These are phyloP conservation scores for Kokia cookei DNA, from an alignment of 441 rosid genomes.

Conservation along the genomic window DNA sequence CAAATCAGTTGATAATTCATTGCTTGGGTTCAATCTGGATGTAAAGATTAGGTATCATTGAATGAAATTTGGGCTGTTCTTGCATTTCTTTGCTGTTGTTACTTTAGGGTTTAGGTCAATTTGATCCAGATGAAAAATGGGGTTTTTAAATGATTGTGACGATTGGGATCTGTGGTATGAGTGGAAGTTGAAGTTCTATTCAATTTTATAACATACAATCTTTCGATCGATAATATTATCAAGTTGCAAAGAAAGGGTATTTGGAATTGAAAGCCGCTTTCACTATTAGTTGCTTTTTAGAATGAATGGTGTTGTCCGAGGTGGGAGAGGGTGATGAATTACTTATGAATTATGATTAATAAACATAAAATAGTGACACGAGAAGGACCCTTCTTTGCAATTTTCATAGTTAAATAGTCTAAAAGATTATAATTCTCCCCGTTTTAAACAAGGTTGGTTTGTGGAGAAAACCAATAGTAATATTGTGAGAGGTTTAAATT, in stretches of 20 bases:
- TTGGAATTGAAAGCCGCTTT: not conserved
- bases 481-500: not conserved
- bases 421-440: not conserved
- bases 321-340: not conserved
- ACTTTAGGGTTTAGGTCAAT: not conserved
- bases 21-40: not conserved
- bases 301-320: not conserved
- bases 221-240: not conserved
- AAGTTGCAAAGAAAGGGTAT: not conserved
- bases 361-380: not conserved
- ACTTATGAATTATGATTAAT: not conserved
- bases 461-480: not conserved
- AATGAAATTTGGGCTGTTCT: not conserved
- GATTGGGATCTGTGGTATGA: not conserved
- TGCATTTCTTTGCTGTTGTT: not conserved
- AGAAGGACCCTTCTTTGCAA: not conserved
- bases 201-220: not conserved
- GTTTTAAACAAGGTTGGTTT: not conserved
- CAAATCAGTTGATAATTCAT: not conserved
- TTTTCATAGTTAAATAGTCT: not conserved
- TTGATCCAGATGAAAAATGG: not conserved
- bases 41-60: not conserved
- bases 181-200: not conserved
- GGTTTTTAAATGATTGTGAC: not conserved
- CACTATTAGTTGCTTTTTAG: not conserved